phyloP scores from a whole-genome alignment of 2,329 filamentous ascomycete genomes.

The Dactylellina sp. region DNA sequence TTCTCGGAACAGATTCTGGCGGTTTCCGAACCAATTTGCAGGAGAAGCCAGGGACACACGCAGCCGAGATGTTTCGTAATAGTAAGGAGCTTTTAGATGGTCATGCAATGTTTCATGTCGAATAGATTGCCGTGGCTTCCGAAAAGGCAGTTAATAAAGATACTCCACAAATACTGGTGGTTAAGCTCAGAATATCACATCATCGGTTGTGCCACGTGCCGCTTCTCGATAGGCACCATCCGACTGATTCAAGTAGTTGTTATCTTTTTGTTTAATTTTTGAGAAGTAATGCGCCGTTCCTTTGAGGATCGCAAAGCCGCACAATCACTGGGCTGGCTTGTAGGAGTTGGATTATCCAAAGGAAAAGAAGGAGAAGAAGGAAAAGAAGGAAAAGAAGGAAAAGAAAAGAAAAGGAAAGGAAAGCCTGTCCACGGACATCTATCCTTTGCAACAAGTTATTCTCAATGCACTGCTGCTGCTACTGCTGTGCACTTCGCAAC shows the following conservation, averaged over 20 bases:
- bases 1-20: conserved; percentile 51
- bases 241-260: not conserved
- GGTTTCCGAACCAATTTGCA: conserved; percentile 54
- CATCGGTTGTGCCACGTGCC: conserved; percentile 54
- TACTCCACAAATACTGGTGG: not conserved
- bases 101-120: conserved; percentile 57
- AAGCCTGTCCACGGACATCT: not conserved
- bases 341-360: not conserved
- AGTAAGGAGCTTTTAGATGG: conserved; percentile 40
- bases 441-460: conserved; percentile 19
- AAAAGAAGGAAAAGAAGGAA: not conserved
- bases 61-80: conserved; percentile 53
- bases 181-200: conserved; percentile 34
- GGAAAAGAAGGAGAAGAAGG: not conserved
- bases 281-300: conserved; percentile 8
- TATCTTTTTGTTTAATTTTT: not conserved
- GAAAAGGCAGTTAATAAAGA: conserved; percentile 33
- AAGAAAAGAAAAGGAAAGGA: not conserved
- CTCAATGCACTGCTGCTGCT: conserved; percentile 19
- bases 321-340: not conserved
- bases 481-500: conserved; percentile 1
- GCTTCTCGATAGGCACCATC: conserved; percentile 22
- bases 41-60: conserved; percentile 38
- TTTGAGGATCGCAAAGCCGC: not conserved
- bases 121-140: conserved; percentile 56